phyloP scores from a whole-genome alignment of 2,329 filamentous ascomycete genomes.

The Pyricularia grisea region DNA sequence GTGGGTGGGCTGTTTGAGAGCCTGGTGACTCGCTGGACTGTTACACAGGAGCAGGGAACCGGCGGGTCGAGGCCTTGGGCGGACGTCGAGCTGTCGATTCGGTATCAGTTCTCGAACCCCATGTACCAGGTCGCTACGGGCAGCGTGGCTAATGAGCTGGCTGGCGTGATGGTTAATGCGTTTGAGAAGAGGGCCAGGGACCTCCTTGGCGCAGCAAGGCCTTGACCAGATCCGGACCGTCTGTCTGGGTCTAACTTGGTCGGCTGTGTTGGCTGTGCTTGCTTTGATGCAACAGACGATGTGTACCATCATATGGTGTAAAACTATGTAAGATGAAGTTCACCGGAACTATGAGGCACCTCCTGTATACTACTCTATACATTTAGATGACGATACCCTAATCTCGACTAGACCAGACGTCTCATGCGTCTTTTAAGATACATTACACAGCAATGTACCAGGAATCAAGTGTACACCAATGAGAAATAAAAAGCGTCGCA shows the following conservation, averaged over 20 bases:
- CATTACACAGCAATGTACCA: not conserved
- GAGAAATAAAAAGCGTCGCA: not conserved
- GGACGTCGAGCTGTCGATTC: slow-evolving; percentile 65
- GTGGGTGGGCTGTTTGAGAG: slow-evolving; percentile 48
- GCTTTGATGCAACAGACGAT: not conserved
- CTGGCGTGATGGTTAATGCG: slow-evolving; percentile 80
- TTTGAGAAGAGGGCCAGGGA: slow-evolving; percentile 74
- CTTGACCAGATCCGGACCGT: not conserved
- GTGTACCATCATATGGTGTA: not conserved
- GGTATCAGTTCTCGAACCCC: slow-evolving; percentile 83
- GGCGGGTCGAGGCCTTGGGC: slow-evolving; percentile 41
- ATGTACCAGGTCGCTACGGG: slow-evolving; percentile 75
- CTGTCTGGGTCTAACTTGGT: not conserved
- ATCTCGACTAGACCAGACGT: not conserved
- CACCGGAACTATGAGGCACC: not conserved
- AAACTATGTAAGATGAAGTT: not conserved
- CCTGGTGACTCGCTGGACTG: slow-evolving; percentile 61
- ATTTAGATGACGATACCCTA: not conserved
- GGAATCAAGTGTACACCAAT: not conserved
- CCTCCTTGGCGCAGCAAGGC: slow-evolving; percentile 20
- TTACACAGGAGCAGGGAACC: slow-evolving; percentile 32
- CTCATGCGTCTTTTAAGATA: not conserved
- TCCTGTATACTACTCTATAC: not conserved
- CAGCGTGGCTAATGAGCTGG: slow-evolving; percentile 75
- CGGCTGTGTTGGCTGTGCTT: not conserved